phyloP scores from a whole-genome alignment of 1,139 yeast genomes.

The Zygosaccharomyces sapae region DNA sequence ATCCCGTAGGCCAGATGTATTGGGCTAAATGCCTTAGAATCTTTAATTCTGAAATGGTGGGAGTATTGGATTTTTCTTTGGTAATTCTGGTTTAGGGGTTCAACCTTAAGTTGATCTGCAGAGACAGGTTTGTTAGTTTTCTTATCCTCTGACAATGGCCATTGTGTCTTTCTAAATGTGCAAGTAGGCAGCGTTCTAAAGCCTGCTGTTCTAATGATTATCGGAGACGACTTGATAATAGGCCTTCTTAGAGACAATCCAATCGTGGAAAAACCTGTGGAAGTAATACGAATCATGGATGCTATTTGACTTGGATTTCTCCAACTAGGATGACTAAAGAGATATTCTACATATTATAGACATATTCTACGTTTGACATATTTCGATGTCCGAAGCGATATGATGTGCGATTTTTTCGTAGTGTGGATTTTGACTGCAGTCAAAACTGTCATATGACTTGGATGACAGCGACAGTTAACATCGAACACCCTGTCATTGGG shows the following conservation, averaged over 20 bases:
- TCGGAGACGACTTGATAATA: not conserved
- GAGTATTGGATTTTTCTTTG: constrained; percentile 19
- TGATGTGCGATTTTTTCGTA: constrained; percentile 1
- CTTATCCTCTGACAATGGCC: not conserved
- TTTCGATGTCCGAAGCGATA: constrained; percentile 1
- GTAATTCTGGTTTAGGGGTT: constrained; percentile 10
- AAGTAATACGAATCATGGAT: constrained; percentile 1
- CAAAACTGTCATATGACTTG: constrained; percentile 3
- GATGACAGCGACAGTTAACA: not conserved
- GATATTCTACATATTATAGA: no score
- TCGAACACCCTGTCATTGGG: no score
- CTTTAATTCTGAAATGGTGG: constrained; percentile 50
- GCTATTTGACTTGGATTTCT: not conserved
- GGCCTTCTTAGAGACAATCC: not conserved
- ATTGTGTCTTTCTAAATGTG: not conserved
- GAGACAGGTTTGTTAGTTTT: constrained; percentile 1
- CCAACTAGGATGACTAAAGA: no score
- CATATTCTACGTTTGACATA: not conserved
- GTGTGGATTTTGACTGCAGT: constrained; percentile 1
- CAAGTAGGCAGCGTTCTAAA: not conserved
- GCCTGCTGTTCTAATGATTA: constrained; percentile 1
- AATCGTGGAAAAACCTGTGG: not conserved
- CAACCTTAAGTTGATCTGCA: constrained; percentile 7
- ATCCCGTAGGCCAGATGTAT: constrained; percentile 86
- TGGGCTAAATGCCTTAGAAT: constrained; percentile 60